Base-by-base conservation (phyloP, 2,329 filamentous ascomycete genomes). In the Cladosporium sp. region DNA sequence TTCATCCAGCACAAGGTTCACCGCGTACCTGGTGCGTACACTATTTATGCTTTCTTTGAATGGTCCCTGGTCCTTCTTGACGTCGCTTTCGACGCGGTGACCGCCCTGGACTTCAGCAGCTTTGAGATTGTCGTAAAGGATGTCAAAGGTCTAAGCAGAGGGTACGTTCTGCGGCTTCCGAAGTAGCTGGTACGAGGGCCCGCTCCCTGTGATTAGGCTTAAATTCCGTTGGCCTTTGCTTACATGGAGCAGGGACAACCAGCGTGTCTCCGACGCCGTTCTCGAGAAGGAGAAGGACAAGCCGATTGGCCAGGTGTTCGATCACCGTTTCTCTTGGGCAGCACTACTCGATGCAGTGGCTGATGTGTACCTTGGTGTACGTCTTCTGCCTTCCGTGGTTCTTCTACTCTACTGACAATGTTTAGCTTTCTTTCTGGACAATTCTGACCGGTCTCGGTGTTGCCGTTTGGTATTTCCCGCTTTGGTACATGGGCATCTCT, bases 1-100 rank as follows among this genome's bases (percentile, higher is more conserved):
- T 98, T 96, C 69, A 95, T 98, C 59, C 93, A 96, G 70, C 93
- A 98, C 77, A 98, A 98, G 72, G 88, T 98, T 49, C 90, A 98
- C 70, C 89, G 85, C 55, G 83, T 97, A 56, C 79, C 93, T 54
- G 93, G 93, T 79, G 93, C 93, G 32, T 98, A 98, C 72, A 98
- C 93, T 1, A 95, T 80, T 49, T 98, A 98, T 71, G 86, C 93
- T 58, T 96, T 98, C 73, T 96, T 97, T 71, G 93, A 98, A 72
- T 98, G 93, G 93, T 78, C 90, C 18, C 78, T 98, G 57, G 90
- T 98, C 66, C 76, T 98, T 61, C 89, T 95, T 69, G 93, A 98
- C 70, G 90, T 98, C 54, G 92, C 82, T 31, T 98, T 98, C 73
- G 93, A 98, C 74, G 89, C 93, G 49, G 86, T 97, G 55, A 97